Conservation (phyloP, 805 yeast genomes). For the Lipomyces anomalus region DNA sequence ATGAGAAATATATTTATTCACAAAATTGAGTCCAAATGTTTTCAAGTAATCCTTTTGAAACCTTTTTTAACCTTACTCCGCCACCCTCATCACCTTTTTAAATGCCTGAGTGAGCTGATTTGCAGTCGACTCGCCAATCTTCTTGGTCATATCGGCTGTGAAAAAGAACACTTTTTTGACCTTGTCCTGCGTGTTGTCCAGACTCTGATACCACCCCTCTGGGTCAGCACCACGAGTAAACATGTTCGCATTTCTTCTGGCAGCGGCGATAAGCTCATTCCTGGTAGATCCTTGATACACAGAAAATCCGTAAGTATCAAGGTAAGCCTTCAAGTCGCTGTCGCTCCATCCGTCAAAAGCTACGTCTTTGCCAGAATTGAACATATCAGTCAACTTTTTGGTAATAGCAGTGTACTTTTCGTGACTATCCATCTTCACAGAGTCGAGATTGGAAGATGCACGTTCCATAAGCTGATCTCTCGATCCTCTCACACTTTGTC, state of each 20-base stretch:
- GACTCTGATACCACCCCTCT: constrained; percentile 11
- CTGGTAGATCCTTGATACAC: constrained; percentile 21
- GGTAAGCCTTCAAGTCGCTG: constrained; percentile 51
- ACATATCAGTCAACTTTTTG: constrained; percentile 34
- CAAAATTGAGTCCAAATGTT: no score
- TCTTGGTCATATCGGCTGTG: constrained; percentile 12
- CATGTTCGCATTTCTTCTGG: constrained; percentile 13
- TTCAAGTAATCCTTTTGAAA: no score
- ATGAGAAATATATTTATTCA: no score
- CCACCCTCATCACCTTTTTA: no score
- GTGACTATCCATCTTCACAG: constrained; percentile 41
- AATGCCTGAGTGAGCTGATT: constrained; percentile 6
- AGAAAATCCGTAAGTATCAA: constrained; percentile 40
- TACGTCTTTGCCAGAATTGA: constrained; percentile 38
- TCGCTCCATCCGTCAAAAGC: constrained; percentile 50
- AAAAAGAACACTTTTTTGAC: constrained; percentile 6
- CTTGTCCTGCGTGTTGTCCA: constrained; percentile 9
- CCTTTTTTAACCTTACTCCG: no score
- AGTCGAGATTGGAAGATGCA: constrained; percentile 43
- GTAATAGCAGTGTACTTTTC: constrained; percentile 37
- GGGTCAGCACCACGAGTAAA: constrained; percentile 18
- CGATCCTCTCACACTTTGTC: constrained; percentile 37
- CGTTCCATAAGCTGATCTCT: constrained; percentile 44
- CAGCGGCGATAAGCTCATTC: constrained; percentile 25
- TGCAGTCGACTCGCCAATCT: constrained; percentile 6